Evolutionary conservation across 208 protist species (phyloP), one percentile per base, ranked within the genome.

Genomic region (Wallacemonas rigidus): DNA sequence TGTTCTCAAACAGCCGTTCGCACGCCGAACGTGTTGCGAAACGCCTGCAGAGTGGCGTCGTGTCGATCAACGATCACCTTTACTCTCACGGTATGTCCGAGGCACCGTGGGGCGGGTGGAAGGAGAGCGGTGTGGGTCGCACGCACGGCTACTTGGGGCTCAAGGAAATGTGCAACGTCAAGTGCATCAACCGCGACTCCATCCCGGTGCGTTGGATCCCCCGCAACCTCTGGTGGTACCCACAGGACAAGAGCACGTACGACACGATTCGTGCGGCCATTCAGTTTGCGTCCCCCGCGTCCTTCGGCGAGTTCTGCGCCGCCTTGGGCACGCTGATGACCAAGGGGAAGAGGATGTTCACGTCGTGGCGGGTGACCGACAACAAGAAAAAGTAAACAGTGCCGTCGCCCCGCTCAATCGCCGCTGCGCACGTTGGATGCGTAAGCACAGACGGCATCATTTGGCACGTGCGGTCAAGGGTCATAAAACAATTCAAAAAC

Each of bases 81-180:
- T 86, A 84, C 69, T 71, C 84, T 8, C 83, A 86, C 69, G 82
- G 80, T 39, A 91, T 93, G 87, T 60, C 86, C 8, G 80, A 88
- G 72, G 67, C 84, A 11, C 95, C 95, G 51, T 98, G 93, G 85
- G 95, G 95, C 51, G 95, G 93, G 39, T 91, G 82, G 80, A 98
- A 98, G 76, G 80, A 90, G 43, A 91, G 79, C 65, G 95, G 95
- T 3, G 77, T 96, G 45, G 95, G 93, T 39, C 83, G 87, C 57
- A 95, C 95, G 8, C 90, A 90, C 69, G 92, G 92, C 69, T 80
- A 76, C 58, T 67, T 92, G 14, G 91, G 88, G 2, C 76, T 94
- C 48, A 82, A 78, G 69, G 91, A 95, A 70, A 95, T 94, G 91
- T 85, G 79, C 73, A 91, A 95, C 71, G 88, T 88, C 17, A 92